Evolutionary conservation across 352 stramenopile genomes (phyloP).

Genomic region (Phytophthora pisi): DNA sequence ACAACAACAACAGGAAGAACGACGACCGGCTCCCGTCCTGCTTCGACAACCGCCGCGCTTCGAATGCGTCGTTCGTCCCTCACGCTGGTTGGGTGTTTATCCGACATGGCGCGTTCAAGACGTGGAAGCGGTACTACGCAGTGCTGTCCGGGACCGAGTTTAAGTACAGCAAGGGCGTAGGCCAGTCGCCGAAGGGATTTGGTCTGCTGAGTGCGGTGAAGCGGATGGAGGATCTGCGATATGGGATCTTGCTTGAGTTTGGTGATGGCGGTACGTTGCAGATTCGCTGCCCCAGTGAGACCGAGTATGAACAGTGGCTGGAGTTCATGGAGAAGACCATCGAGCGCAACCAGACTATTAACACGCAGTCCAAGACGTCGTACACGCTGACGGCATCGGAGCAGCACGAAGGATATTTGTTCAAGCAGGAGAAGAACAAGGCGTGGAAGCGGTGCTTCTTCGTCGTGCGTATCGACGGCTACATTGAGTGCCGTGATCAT

Average conservation of each 20-base stretch:
- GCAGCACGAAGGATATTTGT: constrained; percentile 74
- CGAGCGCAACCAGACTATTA: constrained; percentile 55
- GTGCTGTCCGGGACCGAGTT: constrained; percentile 77
- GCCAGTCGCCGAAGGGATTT: constrained; percentile 71
- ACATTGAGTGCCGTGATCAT: constrained; percentile 68
- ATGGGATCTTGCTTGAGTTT: constrained; percentile 64
- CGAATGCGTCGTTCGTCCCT: constrained; percentile 60
- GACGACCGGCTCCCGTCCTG: constrained; percentile 46
- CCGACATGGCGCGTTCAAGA: constrained; percentile 59
- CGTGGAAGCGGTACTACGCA: constrained; percentile 77
- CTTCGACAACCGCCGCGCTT: constrained; percentile 68
- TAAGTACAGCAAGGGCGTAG: constrained; percentile 69
- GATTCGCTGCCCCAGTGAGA: constrained; percentile 51
- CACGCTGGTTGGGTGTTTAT: constrained; percentile 75
- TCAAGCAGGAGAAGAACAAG: constrained; percentile 64
- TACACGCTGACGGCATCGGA: constrained; percentile 71
- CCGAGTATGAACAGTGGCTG: constrained; percentile 63
- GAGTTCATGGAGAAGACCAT: constrained; percentile 52
- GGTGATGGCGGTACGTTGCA: constrained; percentile 46
- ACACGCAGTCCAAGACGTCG: constrained; percentile 66
- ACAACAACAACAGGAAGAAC: constrained; percentile 9
- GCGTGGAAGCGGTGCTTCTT: constrained; percentile 69
- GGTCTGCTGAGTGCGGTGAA: constrained; percentile 55
- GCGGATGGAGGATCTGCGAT: constrained; percentile 49
- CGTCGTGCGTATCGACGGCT: constrained; percentile 69